These are phyloP conservation scores for Colletotrichum neosansevieriae DNA, from an alignment of 2,329 filamentous ascomycete species.

Conservation along the genomic window DNA sequence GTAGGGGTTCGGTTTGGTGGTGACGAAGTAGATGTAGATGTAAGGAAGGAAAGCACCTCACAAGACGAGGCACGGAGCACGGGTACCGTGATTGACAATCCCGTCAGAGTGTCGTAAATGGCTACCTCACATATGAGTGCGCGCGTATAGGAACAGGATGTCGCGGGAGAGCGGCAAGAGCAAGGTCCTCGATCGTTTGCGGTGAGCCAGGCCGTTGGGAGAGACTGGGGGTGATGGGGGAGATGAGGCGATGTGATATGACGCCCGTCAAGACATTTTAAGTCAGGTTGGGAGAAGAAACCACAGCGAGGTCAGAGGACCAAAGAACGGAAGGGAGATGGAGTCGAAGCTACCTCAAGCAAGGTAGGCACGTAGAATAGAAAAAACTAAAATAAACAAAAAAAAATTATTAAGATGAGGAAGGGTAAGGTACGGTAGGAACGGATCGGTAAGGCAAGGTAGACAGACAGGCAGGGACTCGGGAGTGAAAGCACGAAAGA, in stretches of 20 bases:
- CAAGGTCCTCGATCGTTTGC: slow-evolving; percentile 19
- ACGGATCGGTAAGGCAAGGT: neutral
- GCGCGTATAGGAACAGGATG: slow-evolving; percentile 10
- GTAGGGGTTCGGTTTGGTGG: slow-evolving; percentile 15
- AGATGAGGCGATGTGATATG: slow-evolving; percentile 20
- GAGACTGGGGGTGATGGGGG: slow-evolving; percentile 1
- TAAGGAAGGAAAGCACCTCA: slow-evolving; percentile 7
- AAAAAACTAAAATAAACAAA: neutral
- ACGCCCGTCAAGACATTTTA: slow-evolving; percentile 35
- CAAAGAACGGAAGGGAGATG: slow-evolving; percentile 39
- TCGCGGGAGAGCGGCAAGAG: slow-evolving; percentile 32
- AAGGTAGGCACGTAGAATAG: slow-evolving; percentile 29
- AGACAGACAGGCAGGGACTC: neutral
- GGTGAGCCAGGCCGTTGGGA: slow-evolving; percentile 35
- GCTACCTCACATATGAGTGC: slow-evolving; percentile 15
- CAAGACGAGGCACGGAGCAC: slow-evolving; percentile 7
- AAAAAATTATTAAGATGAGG: neutral
- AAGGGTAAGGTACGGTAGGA: neutral
- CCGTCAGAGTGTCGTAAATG: slow-evolving; percentile 16
- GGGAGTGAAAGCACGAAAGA: neutral
- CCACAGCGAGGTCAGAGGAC: slow-evolving; percentile 9
- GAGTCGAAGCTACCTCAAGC: slow-evolving; percentile 28
- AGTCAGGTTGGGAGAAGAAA: slow-evolving; percentile 38
- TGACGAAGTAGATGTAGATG: slow-evolving; percentile 26
- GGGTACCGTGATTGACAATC: slow-evolving; percentile 14